A percentile compares a stretch with the other conserved stretches of the same genome.
Conservation (phyloP, 106 monocot genomes). For the Dendrobium nobile region DNA sequence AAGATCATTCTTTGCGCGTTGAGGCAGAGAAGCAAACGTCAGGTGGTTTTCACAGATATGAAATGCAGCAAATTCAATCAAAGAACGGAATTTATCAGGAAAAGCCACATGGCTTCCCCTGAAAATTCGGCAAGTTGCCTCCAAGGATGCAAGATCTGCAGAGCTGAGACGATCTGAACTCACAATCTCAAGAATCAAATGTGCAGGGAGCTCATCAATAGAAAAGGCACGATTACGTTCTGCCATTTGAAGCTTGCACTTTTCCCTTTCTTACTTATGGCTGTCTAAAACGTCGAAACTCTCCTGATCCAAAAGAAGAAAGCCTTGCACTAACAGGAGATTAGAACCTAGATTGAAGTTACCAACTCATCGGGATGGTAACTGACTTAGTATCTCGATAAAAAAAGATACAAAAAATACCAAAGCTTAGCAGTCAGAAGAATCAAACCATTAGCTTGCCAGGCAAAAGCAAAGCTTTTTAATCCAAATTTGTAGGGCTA, state of each 20-base stretch:
- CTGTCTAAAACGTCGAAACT: not conserved
- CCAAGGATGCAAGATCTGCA: constrained; percentile 70
- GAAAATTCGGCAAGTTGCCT: constrained; percentile 70
- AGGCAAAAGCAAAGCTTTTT: not conserved
- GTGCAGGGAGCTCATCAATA: constrained; percentile 70
- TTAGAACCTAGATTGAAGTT: not conserved
- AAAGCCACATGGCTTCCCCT: constrained; percentile 25
- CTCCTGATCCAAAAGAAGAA: not conserved
- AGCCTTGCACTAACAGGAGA: not conserved
- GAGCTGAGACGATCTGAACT: constrained; percentile 60
- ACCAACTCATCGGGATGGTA: not conserved
- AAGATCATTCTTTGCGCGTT: constrained; percentile 32
- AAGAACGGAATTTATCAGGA: constrained; percentile 47
- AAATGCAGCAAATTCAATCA: constrained; percentile 74
- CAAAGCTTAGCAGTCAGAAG: too few species aligned
- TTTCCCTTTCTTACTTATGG: not conserved
- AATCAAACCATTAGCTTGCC: too few species aligned
- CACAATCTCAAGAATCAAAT: constrained; percentile 77
- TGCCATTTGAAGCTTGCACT: constrained; percentile 18
- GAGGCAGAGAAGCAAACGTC: constrained; percentile 36
- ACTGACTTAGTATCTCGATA: not conserved
- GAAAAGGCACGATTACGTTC: constrained; percentile 36
- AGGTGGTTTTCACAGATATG: constrained; percentile 35
- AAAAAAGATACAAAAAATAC: not conserved
- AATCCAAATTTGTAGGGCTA: not conserved